Base-by-base conservation (phyloP, 2,329 filamentous ascomycete genomes). In the Fusarium acutatum region DNA sequence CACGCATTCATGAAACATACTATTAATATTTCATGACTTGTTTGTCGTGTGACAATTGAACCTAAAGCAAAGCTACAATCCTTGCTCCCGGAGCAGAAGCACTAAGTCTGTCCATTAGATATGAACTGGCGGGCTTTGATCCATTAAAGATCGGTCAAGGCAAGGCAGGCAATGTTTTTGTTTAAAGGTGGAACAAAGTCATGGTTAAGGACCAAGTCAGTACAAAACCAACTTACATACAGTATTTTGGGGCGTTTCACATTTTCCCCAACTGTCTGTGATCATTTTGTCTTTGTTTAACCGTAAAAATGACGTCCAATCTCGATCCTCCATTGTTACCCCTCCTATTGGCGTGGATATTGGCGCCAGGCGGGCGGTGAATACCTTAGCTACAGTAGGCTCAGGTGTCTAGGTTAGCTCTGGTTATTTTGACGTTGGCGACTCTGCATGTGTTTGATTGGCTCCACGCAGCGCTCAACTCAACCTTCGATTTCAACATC, bases 371-470 rank as follows among this genome's bases (percentile, higher is more conserved):
- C 69, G 68, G 74, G 76, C 76, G 76, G 76, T 78, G 76, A 78
- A 76, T 69, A 60, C 50, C 34, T 54, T 41, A 54, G 35, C 24
- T 37, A 54, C 32, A 38, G 34, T 28, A 28, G 68, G 47, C 61
- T 64, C 61, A 66, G 58, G 49, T 67, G 67, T 61, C 54, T 69
- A 72, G 70, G 64, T 66, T 73, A 73, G 62, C 67, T 69, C 52
- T 71, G 47, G 43, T 53, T 62, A 69, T 71, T 77, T 75, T 63
- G 64, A 77, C 64, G 46, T 76, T 43, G 57, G 69, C 72, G 61
- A 72, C 53, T 66, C 61, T 68, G 52, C 69, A 60, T 60, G 53
- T 46, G 40, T 73, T 71, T 78, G 76, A 78, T 78, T 78, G 76
- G 77, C 38, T 70, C 65, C 77, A 68, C 60, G 68, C 67, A 72